These are phyloP conservation scores for Trypethelium eluteriae DNA, from an alignment of 495 filamentous ascomycete genomes.

Conservation along the genomic window DNA sequence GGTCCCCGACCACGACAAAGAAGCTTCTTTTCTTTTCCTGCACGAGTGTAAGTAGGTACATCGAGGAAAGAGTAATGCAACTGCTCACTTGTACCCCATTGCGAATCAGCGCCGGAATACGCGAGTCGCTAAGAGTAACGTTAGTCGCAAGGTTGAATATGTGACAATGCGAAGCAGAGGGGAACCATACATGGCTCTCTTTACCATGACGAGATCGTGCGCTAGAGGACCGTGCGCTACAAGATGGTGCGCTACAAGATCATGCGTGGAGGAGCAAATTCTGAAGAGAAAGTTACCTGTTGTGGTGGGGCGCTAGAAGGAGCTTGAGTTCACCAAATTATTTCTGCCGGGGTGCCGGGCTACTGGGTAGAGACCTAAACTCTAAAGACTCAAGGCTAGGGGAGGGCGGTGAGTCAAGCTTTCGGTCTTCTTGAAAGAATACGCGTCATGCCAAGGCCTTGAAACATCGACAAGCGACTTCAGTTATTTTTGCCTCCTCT, in stretches of 20 bases:
- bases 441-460: slow-evolving; percentile 12
- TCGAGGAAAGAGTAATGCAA: not conserved
- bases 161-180: not conserved
- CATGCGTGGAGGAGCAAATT: not conserved
- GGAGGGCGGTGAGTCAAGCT: not conserved
- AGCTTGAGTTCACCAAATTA: not conserved
- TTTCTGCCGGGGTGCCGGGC: not conserved
- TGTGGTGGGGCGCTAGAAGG: not conserved
- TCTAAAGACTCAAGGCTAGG: not conserved
- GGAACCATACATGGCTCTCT: slow-evolving; percentile 35
- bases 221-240: no score
- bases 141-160: not conserved
- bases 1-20: slow-evolving; percentile 93
- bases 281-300: no score
- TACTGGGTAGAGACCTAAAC: no score
- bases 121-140: slow-evolving; percentile 59
- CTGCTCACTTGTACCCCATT: slow-evolving; percentile 69
- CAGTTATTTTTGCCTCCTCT: not conserved
- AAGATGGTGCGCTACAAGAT: not conserved
- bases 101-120: slow-evolving; percentile 89
- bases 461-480: not conserved
- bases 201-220: slow-evolving; percentile 27
- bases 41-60: not conserved
- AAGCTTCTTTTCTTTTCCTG: slow-evolving; percentile 93
- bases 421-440: not conserved